phyloP scores from a whole-genome alignment of 2,329 filamentous ascomycete species.

The Fusarium buharicum region DNA sequence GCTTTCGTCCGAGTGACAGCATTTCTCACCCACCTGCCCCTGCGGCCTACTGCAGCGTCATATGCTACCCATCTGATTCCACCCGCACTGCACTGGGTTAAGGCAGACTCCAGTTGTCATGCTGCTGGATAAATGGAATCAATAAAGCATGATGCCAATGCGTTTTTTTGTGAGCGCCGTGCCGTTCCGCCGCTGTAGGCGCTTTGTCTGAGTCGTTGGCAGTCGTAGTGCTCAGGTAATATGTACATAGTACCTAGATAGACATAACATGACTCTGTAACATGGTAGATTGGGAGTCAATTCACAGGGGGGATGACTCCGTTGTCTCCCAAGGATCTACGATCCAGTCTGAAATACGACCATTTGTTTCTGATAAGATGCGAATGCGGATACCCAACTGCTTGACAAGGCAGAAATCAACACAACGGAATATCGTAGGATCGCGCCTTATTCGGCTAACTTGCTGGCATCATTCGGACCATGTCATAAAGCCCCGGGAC shows the following conservation, averaged over 20 bases:
- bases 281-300: constrained; percentile 4
- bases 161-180: constrained; percentile 1
- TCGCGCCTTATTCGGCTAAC: constrained; percentile 2
- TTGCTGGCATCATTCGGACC: constrained; percentile 14
- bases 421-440: background rate
- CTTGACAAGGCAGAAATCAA: background rate
- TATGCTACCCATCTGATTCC: constrained; percentile 21
- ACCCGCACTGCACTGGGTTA: constrained; percentile 1
- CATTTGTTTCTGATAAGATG: background rate
- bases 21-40: constrained; percentile 18
- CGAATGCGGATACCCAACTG: background rate
- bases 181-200: constrained; percentile 1
- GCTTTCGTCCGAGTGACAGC: constrained; percentile 26
- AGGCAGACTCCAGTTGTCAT: constrained; percentile 1
- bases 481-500: constrained; percentile 5
- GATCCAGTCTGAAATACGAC: background rate
- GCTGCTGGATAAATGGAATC: constrained; percentile 9
- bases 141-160: constrained; percentile 2
- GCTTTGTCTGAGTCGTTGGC: constrained; percentile 2
- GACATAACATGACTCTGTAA: constrained; percentile 5
- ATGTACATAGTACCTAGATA: constrained; percentile 1
- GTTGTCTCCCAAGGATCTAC: background rate
- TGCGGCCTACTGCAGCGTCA: constrained; percentile 20
- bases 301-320: constrained; percentile 13
- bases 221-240: background rate